Conservation (phyloP, 768 basidiomycete genomes). For the Russula abietina region DNA sequence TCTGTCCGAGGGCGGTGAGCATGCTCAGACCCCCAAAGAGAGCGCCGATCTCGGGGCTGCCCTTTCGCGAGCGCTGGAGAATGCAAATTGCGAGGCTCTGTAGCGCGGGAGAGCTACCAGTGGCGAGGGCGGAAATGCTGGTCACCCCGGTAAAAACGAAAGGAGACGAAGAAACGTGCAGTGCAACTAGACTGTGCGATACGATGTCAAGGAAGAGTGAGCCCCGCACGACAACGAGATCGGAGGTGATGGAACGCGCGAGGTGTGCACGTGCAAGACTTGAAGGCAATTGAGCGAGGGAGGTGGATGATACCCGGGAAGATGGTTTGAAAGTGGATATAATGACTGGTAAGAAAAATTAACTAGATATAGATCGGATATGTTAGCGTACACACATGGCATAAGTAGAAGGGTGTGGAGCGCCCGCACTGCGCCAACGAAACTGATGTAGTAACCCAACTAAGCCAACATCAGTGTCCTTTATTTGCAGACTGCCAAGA, state of each 20-base stretch:
- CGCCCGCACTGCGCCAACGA: conserved; percentile 58
- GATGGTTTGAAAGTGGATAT: conserved; percentile 55
- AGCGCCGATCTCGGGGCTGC: conserved; percentile 41
- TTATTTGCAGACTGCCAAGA: background rate
- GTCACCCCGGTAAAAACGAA: conserved; percentile 53
- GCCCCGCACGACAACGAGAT: conserved; percentile 53
- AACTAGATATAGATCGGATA: conserved; percentile 14
- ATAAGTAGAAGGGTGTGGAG: conserved; percentile 60
- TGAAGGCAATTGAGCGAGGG: conserved; percentile 14
- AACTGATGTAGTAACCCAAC: conserved; percentile 72
- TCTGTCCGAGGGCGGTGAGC: conserved; percentile 58
- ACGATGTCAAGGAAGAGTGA: conserved; percentile 65
- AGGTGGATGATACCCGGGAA: conserved; percentile 19
- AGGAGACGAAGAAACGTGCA: conserved; percentile 42
- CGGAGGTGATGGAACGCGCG: conserved; percentile 58
- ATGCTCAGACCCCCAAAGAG: conserved; percentile 70
- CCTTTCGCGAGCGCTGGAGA: conserved; percentile 35
- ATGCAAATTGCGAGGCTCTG: conserved; percentile 72
- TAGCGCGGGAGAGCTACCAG: conserved; percentile 60
- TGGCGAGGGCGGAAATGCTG: conserved; percentile 56
- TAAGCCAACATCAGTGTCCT: conserved; percentile 27
- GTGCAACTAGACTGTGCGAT: conserved; percentile 57
- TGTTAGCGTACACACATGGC: conserved; percentile 45
- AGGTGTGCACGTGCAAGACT: conserved; percentile 48
- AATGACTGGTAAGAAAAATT: conserved; percentile 47